Evolutionary conservation across 2,329 filamentous ascomycete species (phyloP).

Genomic region (Cryphonectria nitschkei): DNA sequence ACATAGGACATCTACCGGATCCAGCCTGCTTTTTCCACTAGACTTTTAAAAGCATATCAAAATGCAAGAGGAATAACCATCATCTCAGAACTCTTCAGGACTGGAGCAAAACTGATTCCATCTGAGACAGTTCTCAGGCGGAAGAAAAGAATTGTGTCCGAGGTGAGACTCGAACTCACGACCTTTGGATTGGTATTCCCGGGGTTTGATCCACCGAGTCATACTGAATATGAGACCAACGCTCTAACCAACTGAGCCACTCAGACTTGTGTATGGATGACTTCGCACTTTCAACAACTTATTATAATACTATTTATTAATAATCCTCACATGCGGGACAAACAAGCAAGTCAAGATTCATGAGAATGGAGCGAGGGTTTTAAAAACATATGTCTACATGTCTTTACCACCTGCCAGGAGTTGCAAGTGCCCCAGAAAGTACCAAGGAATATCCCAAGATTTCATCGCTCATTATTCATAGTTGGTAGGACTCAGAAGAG

Average conservation of each 20-base stretch:
- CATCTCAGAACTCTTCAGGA: background rate
- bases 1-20: background rate
- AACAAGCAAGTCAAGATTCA: background rate
- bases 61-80: background rate
- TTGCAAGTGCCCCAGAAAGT: no score
- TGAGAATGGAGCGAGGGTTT: background rate
- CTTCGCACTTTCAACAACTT: background rate
- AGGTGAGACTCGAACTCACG: constrained; percentile 29
- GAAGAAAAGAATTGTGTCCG: constrained; percentile 5
- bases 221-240: constrained; percentile 41
- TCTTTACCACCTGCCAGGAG: background rate
- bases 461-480: no score
- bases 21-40: background rate
- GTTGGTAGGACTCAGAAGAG: background rate
- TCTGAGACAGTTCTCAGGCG: background rate
- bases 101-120: background rate
- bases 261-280: constrained; percentile 29
- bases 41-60: background rate
- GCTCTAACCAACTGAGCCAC: constrained; percentile 46
- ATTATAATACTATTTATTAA: background rate
- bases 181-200: constrained; percentile 41
- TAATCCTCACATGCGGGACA: no score
- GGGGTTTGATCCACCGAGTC: constrained; percentile 20
- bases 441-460: no score
- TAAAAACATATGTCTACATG: background rate